These are phyloP conservation scores for Petunia hybrid DNA, from an alignment of 305 asterid genomes.

Conservation along the genomic window DNA sequence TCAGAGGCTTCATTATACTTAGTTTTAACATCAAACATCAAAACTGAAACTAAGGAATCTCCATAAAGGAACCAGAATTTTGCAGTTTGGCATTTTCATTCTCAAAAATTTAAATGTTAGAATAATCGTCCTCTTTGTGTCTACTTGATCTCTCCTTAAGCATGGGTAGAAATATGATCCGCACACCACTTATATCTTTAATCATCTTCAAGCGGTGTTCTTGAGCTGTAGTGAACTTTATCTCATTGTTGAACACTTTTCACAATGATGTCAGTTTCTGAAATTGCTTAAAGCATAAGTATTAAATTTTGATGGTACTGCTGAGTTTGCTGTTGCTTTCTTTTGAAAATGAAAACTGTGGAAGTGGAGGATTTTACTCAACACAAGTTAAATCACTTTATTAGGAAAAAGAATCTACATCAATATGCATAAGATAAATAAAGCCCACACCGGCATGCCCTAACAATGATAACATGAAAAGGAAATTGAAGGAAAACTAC, in stretches of 20 bases:
- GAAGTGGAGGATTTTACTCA: neutral
- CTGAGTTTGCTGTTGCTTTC: neutral
- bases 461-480: constrained; percentile 1
- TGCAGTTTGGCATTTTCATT: neutral
- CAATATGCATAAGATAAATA: neutral
- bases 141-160: constrained; percentile 1
- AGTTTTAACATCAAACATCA: neutral
- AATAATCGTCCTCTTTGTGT: neutral
- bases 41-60: neutral
- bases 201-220: neutral
- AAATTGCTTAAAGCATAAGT: neutral
- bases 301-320: neutral
- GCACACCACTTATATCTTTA: constrained; percentile 3
- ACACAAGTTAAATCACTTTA: neutral
- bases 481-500: constrained; percentile 1
- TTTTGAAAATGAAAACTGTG: neutral
- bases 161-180: neutral
- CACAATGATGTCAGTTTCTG: neutral
- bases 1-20: neutral
- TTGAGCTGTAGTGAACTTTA: neutral
- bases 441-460: neutral
- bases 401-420: neutral
- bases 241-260: neutral
- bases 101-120: neutral
- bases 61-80: neutral